Percentiles rank a stretch among this genome's conserved stretches.
phyloP scores from a whole-genome alignment of 2,329 filamentous ascomycete genomes.

The Fusarium sp. region DNA sequence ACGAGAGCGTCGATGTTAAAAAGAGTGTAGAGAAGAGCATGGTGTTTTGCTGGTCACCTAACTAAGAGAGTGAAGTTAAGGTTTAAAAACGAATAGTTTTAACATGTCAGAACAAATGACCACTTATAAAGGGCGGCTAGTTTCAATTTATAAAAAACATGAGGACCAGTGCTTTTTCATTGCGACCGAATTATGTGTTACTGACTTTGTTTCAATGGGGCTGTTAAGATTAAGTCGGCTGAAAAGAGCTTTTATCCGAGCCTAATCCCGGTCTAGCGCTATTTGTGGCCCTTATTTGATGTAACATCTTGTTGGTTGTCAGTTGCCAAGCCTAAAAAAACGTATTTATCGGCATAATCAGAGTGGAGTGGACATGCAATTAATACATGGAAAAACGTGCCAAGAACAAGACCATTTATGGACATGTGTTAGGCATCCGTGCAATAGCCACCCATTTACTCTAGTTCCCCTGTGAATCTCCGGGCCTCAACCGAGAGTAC shows the following conservation, averaged over 20 bases:
- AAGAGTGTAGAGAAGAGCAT: neutral
- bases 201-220: neutral
- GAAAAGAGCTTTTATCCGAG: neutral
- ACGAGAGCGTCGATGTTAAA: neutral
- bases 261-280: no score
- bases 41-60: accelerated
- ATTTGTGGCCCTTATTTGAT: no score
- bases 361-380: no score
- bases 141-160: neutral
- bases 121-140: accelerated
- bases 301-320: no score
- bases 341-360: no score
- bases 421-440: no score
- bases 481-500: no score
- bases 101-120: neutral
- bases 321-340: no score
- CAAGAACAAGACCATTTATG: no score
- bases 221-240: neutral
- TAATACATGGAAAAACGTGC: no score
- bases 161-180: neutral
- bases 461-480: no score
- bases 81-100: neutral
- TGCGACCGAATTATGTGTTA: neutral
- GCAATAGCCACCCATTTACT: no score
- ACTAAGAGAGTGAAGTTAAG: constrained; percentile 1